These are phyloP conservation scores for Cutaneotrichosporon spelunceum DNA, from an alignment of 1,284 basidiomycete species.

Conservation along the genomic window DNA sequence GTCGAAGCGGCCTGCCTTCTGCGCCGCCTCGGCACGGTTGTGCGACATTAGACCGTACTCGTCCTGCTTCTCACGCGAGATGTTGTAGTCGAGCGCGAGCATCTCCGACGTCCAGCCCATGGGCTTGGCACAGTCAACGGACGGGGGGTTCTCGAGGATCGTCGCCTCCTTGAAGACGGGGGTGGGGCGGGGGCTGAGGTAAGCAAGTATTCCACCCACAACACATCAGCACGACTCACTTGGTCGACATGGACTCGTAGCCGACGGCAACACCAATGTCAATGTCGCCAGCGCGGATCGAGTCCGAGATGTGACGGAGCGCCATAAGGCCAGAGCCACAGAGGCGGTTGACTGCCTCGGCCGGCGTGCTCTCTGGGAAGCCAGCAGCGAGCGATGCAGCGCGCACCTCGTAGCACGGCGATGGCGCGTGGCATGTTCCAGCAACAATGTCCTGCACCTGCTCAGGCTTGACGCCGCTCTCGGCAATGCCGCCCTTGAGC, in stretches of 20 bases:
- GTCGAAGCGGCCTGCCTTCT: conserved; percentile 64
- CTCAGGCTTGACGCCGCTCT: conserved; percentile 26
- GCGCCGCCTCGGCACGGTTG: conserved; percentile 64
- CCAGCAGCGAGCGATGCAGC: conserved; percentile 25
- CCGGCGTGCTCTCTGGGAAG: conserved; percentile 60
- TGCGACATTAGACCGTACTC: conserved; percentile 77
- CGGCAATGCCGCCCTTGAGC: conserved; percentile 28
- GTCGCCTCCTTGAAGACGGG: conserved; percentile 68
- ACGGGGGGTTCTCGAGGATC: conserved; percentile 61
- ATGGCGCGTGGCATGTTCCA: conserved; percentile 51
- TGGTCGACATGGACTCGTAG: conserved; percentile 73
- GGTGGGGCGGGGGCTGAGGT: conserved; percentile 67
- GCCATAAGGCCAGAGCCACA: conserved; percentile 80
- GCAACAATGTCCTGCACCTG: conserved; percentile 56
- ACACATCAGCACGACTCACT: conserved; percentile 45
- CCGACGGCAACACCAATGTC: conserved; percentile 73
- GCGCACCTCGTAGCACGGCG: conserved; percentile 26
- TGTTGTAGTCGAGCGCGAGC: conserved; percentile 69
- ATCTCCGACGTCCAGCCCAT: conserved; percentile 93
- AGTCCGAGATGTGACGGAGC: conserved; percentile 62
- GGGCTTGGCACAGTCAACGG: conserved; percentile 74
- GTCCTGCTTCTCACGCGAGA: conserved; percentile 74
- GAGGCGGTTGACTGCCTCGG: conserved; percentile 73
- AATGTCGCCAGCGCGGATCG: conserved; percentile 66
- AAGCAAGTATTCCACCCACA: conserved; percentile 53